Base-by-base conservation (phyloP, 768 basidiomycete genomes). In the Ramaria sp. region DNA sequence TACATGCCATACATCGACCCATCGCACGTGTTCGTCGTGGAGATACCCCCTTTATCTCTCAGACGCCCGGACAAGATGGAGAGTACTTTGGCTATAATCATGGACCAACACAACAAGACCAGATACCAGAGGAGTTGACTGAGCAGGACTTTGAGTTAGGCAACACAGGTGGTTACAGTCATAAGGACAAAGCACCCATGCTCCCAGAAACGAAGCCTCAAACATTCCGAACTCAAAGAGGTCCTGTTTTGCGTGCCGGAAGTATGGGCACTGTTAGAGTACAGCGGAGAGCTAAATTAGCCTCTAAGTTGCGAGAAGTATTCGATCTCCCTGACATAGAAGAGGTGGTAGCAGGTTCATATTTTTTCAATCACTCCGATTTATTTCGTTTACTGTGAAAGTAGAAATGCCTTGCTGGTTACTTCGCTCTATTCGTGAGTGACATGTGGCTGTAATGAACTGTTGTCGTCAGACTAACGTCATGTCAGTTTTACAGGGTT, bases 361-460 rank as follows among this genome's bases (percentile, higher is more conserved):
- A 13, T 41, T 45, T 28, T 7, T 41, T 16, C 45, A 27, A 47
- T 47, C 22, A 47, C 27, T 5, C 3, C 25, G 24, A 28, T 27
- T 7, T 24, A 10, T 27, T n/a, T 3, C 12, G 22, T 24, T 47
- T n/a, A 47, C n/a, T 30, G 20, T 22, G 25, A 47, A 47, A 34
- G 62, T 65, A 83, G 93, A 96, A 73, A 84, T 95, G 79, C 85
- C 90, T 1, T 96, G 92, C 65, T 97, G 92, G 90, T 72, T 97
- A 9, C 70, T 97, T 55, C 81, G 91, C 49, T 91, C 88, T 48
- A 81, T 94, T 59, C 71, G 92, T 94, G 63, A 77, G 92, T 82
- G 30, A 34, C 13, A 34, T 13, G 7, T 13, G 32, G 13, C 38
- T n/a, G n/a, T n/a, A n/a, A n/a, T n/a, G n/a, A n/a, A n/a, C n/a